phyloP scores from a whole-genome alignment of 345 rosid species.

The Dimocarpus longan region DNA sequence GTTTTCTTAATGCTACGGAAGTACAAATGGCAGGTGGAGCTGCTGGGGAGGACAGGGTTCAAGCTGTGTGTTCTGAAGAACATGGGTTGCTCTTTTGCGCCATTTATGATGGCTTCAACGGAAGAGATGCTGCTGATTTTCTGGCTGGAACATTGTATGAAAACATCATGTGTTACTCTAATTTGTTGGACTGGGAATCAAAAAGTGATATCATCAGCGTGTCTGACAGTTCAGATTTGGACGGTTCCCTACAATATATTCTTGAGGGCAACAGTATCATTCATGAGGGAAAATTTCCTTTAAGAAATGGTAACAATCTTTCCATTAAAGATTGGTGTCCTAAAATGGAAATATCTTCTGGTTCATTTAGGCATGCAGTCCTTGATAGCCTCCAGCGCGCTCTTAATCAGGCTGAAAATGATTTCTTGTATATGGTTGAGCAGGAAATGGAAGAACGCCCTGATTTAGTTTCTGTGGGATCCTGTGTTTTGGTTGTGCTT shows the following conservation, averaged over 20 bases:
- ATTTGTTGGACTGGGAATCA: conserved; percentile 57
- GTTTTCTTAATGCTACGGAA: conserved; percentile 71
- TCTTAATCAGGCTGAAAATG: conserved; percentile 80
- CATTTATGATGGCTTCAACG: conserved; percentile 93
- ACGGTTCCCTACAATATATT: conserved; percentile 30
- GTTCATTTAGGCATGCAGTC: conserved; percentile 64
- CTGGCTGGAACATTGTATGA: conserved; percentile 91
- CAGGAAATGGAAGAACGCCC: conserved; percentile 99
- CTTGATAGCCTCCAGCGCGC: conserved; percentile 79
- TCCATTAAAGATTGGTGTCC: conserved; percentile 14
- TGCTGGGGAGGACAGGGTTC: conserved; percentile 98
- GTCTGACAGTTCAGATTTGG: conserved; percentile 23
- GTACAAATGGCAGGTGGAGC: conserved; percentile 99
- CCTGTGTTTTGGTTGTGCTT: conserved; percentile 85
- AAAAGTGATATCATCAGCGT: conserved; percentile 40
- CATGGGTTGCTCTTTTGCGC: conserved; percentile 92
- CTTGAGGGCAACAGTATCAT: conserved; percentile 23
- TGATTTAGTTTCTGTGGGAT: conserved; percentile 92
- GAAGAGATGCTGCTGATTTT: conserved; percentile 99
- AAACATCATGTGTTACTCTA: conserved; percentile 57
- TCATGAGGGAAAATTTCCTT: conserved; percentile 16
- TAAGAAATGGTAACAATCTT: conserved; percentile 9
- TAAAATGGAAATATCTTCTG: conserved; percentile 36
- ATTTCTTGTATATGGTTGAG: conserved; percentile 89
- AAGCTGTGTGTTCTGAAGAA: conserved; percentile 98